These are phyloP conservation scores for Alternaria hordeiaustralica DNA, from an alignment of 2,329 filamentous ascomycete species.

Conservation along the genomic window DNA sequence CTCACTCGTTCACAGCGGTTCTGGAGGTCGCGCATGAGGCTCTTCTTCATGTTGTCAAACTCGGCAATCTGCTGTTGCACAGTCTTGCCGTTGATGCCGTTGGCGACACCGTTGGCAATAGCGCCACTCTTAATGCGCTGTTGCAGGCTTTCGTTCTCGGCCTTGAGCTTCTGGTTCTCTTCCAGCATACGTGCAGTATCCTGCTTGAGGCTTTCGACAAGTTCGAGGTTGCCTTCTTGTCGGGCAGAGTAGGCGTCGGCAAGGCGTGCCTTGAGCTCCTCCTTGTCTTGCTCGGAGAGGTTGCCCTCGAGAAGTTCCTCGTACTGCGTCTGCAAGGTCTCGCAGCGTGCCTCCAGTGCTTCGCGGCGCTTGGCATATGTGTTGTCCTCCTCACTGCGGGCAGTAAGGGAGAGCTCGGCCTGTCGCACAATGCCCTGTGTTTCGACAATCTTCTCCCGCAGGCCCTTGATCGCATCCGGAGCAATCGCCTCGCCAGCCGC, in stretches of 20 bases:
- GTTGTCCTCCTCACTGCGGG: conserved; percentile 68
- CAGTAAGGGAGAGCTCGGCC: conserved; percentile 84
- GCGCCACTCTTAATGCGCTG: conserved; percentile 71
- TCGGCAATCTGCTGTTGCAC: conserved; percentile 98
- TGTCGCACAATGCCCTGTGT: conserved; percentile 92
- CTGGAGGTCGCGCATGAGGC: conserved; percentile 96
- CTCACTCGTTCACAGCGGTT: conserved; percentile 90
- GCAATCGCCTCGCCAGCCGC: conserved; percentile 78
- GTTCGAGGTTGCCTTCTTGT: conserved; percentile 73
- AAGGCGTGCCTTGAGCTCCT: conserved; percentile 81
- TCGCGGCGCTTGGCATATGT: conserved; percentile 69
- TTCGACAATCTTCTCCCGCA: conserved; percentile 81
- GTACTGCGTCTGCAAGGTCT: conserved; percentile 79
- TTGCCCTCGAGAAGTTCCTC: conserved; percentile 82
- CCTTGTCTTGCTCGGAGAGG: conserved; percentile 76
- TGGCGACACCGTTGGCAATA: conserved; percentile 64
- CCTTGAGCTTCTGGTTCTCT: conserved; percentile 82
- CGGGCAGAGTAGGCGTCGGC: conserved; percentile 78
- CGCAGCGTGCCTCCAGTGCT: conserved; percentile 78
- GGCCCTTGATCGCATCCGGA: conserved; percentile 77
- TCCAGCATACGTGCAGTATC: conserved; percentile 79
- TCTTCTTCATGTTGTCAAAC: conserved; percentile 99
- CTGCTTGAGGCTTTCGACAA: conserved; percentile 76
- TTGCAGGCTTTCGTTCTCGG: conserved; percentile 80
- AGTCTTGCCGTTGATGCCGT: conserved; percentile 79